Evolutionary conservation across 257 asterid genomes (phyloP), one percentile per base, ranked within the genome.

Genomic region (Solanum sejunctum): DNA sequence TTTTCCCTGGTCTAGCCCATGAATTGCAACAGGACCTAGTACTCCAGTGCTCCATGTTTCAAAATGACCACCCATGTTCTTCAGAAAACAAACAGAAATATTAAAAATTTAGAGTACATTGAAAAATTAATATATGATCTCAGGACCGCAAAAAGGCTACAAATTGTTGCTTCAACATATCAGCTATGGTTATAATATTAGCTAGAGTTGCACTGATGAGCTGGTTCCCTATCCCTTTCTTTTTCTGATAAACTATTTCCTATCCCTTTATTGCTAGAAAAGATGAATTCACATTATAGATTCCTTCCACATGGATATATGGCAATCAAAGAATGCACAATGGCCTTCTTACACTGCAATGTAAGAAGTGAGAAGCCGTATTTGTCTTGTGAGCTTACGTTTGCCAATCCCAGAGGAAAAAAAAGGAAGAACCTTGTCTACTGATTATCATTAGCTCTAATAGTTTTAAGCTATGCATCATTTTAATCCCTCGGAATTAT

Each of bases 11-110:
- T 90, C 94, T 66, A 95, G 95, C 83, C 97, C 98, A n/a, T 89
- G 92, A 92, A 93, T 51, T 55, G 90, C 95, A 81, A 95, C 93
- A 0, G 98, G 98, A 51, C 98, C 98, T 87, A 89, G 87, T 21
- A 95, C 86, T 63, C 98, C 98, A 0, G 95, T 92, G 89, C 79
- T 91, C 98, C 96, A 92, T 26, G 92, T 85, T 92, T 93, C 98
- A 66, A 81, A 95, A 85, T 93, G 94, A 45, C 93, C 93, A 52
- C 98, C 98, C 10, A 93, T 82, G 89, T 95, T 95, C 98, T 95
- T 4, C 87, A 87, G 83, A 63, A 66, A 82, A 84, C 56, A 84
- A 87, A 83, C 41, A 80, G 51, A 72, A 10, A 67, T 28, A 18
- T 54, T 56, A 86, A 43, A 82, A 86, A 83, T 84, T 86, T 52